Conservation (phyloP, 805 yeast species). For the Pichia paraexigua region DNA sequence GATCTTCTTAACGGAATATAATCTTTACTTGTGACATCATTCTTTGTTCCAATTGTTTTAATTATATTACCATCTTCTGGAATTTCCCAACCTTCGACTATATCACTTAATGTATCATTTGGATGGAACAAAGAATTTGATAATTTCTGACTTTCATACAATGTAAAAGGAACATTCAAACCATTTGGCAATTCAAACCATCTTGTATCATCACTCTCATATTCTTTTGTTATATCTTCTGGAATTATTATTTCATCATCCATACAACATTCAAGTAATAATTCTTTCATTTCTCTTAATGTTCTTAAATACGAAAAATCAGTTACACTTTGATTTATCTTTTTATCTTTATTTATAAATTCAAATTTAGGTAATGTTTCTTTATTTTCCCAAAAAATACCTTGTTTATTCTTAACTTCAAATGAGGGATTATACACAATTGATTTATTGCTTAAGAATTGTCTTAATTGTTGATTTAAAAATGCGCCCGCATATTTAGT, state of each 20-base stretch:
- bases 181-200: constrained; percentile 75
- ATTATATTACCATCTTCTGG: constrained; percentile 49
- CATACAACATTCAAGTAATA: constrained; percentile 42
- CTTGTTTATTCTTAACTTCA: constrained; percentile 40
- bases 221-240: constrained; percentile 23
- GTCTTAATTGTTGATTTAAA: constrained; percentile 45
- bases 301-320: constrained; percentile 49
- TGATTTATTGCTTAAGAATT: constrained; percentile 29
- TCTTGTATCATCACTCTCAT: constrained; percentile 28
- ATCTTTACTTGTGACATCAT: constrained; percentile 40
- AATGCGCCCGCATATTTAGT: constrained; percentile 71
- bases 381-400: constrained; percentile 23
- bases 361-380: constrained; percentile 20
- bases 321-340: constrained; percentile 41
- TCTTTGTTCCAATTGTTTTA: constrained; percentile 19
- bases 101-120: constrained; percentile 21
- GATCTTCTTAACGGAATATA: constrained; percentile 68
- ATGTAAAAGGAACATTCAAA: constrained; percentile 49
- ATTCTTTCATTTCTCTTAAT: constrained; percentile 69
- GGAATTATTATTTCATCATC: constrained; percentile 18
- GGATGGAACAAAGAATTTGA: constrained; percentile 75
- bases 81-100: constrained; percentile 27
- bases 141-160: constrained; percentile 48
- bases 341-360: constrained; percentile 13
- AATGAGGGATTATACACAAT: constrained; percentile 39